Evolutionary conservation across 176 grass and related monocot species (phyloP).

Genomic region (bread wheat (Triticum aestivum)): IWGSC_CS_RefSeq_v2.1 NC_057814.1:632610373-632610872

Average conservation of each 20-base stretch:
- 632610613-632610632: neutral
- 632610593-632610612: neutral
- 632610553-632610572: neutral
- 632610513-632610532: too few relatives aligned
- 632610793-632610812: neutral
- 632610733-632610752: neutral
- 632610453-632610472: neutral
- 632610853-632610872: too few relatives aligned
- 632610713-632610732: neutral
- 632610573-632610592: neutral
- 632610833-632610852: too few relatives aligned
- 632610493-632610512: neutral
- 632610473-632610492: neutral
- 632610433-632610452: neutral
- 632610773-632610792: neutral
- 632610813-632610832: too few relatives aligned
- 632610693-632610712: neutral
- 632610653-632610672: neutral
- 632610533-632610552: neutral
- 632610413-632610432: neutral
- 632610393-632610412: too few relatives aligned
- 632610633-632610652: neutral
- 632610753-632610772: neutral
- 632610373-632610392: too few relatives aligned
- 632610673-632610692: neutral